Percentiles rank a stretch among this genome's conserved stretches.
These are phyloP conservation scores for Solanum sitiens DNA, from an alignment of 257 asterid species.

Conservation along the genomic window DNA sequence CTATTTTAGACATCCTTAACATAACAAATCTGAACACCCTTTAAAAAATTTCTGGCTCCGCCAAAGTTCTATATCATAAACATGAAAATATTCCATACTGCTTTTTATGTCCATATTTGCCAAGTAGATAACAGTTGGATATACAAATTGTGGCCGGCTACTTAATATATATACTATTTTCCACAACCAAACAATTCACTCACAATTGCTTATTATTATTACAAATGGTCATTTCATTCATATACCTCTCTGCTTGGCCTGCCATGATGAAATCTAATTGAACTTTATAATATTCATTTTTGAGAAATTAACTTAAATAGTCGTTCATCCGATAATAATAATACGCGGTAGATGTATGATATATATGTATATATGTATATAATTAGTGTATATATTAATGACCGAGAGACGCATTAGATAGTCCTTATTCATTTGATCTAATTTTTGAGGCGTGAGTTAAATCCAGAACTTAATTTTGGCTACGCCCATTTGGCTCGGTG, in stretches of 20 bases:
- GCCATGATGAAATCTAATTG: background rate
- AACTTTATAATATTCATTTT: background rate
- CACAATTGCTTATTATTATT: background rate
- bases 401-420: background rate
- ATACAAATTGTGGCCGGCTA: background rate
- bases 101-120: background rate
- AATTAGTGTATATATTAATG: background rate
- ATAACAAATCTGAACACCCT: no score
- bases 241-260: background rate
- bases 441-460: no score
- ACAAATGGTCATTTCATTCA: background rate
- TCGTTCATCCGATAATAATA: background rate
- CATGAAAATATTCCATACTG: background rate
- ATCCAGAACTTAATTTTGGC: no score
- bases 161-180: background rate
- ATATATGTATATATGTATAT: background rate
- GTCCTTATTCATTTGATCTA: no score
- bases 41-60: no score
- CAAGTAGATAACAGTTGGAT: background rate
- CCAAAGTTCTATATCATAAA: background rate
- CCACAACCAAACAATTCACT: background rate
- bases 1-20: no score
- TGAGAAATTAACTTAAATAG: background rate
- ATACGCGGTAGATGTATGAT: background rate
- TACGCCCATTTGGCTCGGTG: no score